Percentiles rank a stretch among this genome's conserved stretches.
Conservation (phyloP, 805 yeast species). For the Schizosaccharomyces osmophilus region DNA sequence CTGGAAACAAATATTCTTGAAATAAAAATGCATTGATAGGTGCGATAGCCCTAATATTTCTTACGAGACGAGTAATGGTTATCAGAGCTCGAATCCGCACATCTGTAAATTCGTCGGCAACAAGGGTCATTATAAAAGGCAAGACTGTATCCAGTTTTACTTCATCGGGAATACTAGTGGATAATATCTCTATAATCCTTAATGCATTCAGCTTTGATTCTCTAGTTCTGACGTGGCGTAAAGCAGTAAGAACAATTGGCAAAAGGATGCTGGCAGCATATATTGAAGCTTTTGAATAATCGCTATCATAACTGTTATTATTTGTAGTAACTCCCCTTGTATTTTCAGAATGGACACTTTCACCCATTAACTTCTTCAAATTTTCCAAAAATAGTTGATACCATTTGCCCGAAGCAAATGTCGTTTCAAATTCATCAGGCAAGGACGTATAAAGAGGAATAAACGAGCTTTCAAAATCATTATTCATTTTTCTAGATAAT, state of each 20-base stretch:
- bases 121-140: conserved; percentile 50
- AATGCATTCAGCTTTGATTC: background rate
- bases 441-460: too few species aligned
- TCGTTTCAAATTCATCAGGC: too few species aligned
- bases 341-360: too few species aligned
- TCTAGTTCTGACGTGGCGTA: background rate
- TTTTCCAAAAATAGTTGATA: too few species aligned
- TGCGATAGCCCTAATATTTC: conserved; percentile 36
- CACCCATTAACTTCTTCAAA: too few species aligned
- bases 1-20: conserved; percentile 62
- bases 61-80: conserved; percentile 40
- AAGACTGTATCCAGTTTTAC: conserved; percentile 63
- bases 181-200: background rate
- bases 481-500: too few species aligned
- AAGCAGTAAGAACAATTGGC: background rate
- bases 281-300: background rate
- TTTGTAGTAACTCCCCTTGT: too few species aligned
- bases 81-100: conserved; percentile 47
- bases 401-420: too few species aligned
- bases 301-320: background rate
- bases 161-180: conserved; percentile 29
- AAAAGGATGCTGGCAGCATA: background rate
- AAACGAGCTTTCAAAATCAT: too few species aligned
- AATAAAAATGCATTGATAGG: conserved; percentile 57
- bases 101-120: conserved; percentile 40